Base-by-base conservation (phyloP, 345 rosid species). In the Cardamine chenopodiifolia region DNA sequence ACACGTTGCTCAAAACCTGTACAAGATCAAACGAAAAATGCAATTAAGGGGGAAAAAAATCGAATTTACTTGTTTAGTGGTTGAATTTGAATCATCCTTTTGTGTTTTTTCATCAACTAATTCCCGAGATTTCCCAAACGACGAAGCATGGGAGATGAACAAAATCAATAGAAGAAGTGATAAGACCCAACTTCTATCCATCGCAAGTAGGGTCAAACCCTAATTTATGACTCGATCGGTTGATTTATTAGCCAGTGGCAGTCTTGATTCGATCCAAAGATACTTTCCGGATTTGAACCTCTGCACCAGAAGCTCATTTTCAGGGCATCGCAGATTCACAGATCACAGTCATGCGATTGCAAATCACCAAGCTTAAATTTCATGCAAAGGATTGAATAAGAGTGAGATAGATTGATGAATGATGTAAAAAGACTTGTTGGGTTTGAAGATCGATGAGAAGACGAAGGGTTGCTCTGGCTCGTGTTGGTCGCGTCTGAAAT, bases 91-190 rank as follows among this genome's bases (percentile, higher is more conserved):
- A 26, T 44, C 52, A 44, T 64, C 70, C 11, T 58, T 28, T 0
- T 59, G 76, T 71, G 85, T 37, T 29, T 66, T 78, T 52, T 72
- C 81, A 28, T 78, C 85, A 19, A 34, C 82, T 62, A 82, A 72
- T 44, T 57, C 58, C 18, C 83, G 84, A 81, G 73, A 34, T 48
- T 20, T 62, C 40, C 64, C 45, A 17, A 63, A 48, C 53, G 74
- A 72, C 0, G 85, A 72, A 65, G 80, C 89, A 44, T 66, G 26
- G 70, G 90, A 85, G 81, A 79, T 58, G 39, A 83, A 39, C 32
- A 85, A 57, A 73, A 87, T 25, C 82, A 87, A 74, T 4, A 83
- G 75, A 62, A 88, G 1, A 62, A 83, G 70, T 44, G 79, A 78
- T 8, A 65, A 35, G 12, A 73, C 69, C 77, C 72, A 72, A 72